Conservation (phyloP, 306 rosid genomes). For the Quillaja saponaria region DNA sequence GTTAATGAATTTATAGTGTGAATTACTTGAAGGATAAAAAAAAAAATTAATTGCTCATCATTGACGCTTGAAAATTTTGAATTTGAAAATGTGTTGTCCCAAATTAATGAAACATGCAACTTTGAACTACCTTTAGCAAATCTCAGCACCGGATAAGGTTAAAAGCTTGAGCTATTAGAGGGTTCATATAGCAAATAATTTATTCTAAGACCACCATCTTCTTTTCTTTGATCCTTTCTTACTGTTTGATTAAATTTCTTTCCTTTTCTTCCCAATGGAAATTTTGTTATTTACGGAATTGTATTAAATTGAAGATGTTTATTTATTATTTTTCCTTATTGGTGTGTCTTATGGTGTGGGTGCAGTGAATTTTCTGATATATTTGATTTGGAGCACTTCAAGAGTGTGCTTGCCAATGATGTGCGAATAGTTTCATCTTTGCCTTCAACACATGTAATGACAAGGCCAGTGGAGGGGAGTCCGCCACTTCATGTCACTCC, state of each 20-base stretch:
- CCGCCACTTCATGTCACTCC: slow-evolving; percentile 82
- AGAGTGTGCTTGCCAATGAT: slow-evolving; percentile 71
- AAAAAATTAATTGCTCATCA: not conserved
- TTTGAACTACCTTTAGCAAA: too few species aligned
- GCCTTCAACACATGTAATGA: slow-evolving; percentile 88
- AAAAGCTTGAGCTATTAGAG: not conserved
- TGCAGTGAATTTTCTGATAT: slow-evolving; percentile 95
- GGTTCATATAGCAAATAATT: not conserved
- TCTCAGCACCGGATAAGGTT: too few species aligned
- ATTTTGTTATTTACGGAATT: not conserved
- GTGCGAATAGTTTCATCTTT: slow-evolving; percentile 79
- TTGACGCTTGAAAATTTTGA: not conserved
- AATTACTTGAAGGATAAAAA: not conserved
- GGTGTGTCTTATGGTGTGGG: slow-evolving; percentile 22
- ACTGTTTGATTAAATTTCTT: slow-evolving; percentile 11
- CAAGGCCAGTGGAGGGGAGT: slow-evolving; percentile 78
- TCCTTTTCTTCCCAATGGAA: not conserved
- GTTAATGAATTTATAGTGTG: too few species aligned
- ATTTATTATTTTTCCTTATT: slow-evolving; percentile 16
- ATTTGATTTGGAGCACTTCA: slow-evolving; percentile 92
- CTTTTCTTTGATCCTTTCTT: not conserved
- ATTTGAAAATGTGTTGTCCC: too few species aligned
- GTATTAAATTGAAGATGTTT: not conserved
- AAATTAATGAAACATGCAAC: too few species aligned
- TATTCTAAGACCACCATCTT: not conserved